Evolutionary conservation across 176 grass and related monocot genomes (phyloP), one percentile per base, ranked within the genome.

Genomic region (Ampelocalamus luodianensis): DNA sequence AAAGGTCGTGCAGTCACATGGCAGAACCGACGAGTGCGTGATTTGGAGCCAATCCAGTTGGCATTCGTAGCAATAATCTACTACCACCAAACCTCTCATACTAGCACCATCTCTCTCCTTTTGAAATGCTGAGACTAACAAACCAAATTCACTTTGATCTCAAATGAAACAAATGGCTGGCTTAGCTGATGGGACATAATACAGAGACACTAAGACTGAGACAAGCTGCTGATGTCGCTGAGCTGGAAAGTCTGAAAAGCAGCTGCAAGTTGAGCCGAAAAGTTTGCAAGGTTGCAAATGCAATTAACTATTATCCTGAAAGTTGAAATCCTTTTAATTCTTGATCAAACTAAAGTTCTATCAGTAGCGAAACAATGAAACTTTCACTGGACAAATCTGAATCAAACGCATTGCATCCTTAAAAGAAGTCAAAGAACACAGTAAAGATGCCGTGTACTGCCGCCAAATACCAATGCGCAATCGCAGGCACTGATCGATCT

Each of bases 1-100:
- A 76, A 10, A 55, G 77, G 49, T 77, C 72, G 71, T 72, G 83
- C 59, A 24, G 60, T 83, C 89, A 87, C 79, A 78, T 90, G 75
- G 70, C 68, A n/a, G 37, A 49, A 51, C 36, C 81, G 27, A 67
- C 38, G 48, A 44, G 49, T 26, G 34, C 79, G 65, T 64, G 71
- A 81, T 81, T 68, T 56, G 66, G 60, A 39, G 82, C 9, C 59
- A 38, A 84, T 67, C 59, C 29, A 65, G 74, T 56, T 72, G 23
- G 26, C 56, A 78, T 71, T 72, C 37, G 65, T 71, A 85, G 62
- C 77, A 76, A 32, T 85, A 62, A 80, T 80, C 82, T 69, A 68
- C 70, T 36, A 17, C 44, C 18, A 80, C 79, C 72, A 16, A 55
- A 87, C 39, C 65, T 59, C 50, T 45, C 64, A 13, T 6, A 10